These are phyloP conservation scores for Lathyrus sativus DNA, from an alignment of 306 rosid species.

Conservation along the genomic window DNA sequence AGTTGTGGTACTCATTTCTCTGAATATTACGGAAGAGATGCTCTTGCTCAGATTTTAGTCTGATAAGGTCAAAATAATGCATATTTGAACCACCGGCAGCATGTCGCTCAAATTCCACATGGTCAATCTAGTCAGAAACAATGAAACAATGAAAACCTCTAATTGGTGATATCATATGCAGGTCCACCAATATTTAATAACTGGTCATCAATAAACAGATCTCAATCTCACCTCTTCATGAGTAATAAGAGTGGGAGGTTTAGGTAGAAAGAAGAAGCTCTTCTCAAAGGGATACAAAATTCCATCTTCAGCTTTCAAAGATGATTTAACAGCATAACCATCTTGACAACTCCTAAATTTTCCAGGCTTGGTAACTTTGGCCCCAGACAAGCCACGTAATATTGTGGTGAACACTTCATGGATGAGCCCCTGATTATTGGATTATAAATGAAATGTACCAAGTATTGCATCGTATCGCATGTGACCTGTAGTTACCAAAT, in stretches of 20 bases:
- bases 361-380: conserved; percentile 95
- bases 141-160: conserved; percentile 43
- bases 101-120: conserved; percentile 95
- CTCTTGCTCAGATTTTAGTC: conserved; percentile 93
- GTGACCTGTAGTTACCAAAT: neutral
- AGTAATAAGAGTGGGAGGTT: conserved; percentile 95
- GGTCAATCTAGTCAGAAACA: conserved; percentile 64
- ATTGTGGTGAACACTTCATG: conserved; percentile 96
- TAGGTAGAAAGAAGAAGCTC: conserved; percentile 97
- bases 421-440: conserved; percentile 76
- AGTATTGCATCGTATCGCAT: conserved; percentile 20
- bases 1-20: conserved; percentile 88
- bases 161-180: conserved; percentile 20
- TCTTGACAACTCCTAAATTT: conserved; percentile 95
- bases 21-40: conserved; percentile 95
- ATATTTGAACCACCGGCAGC: conserved; percentile 95
- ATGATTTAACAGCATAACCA: conserved; percentile 97
- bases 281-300: conserved; percentile 95
- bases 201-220: conserved; percentile 23
- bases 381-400: conserved; percentile 85
- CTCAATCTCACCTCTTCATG: conserved; percentile 72
- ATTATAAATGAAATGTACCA: conserved; percentile 29
- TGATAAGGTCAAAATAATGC: conserved; percentile 95
- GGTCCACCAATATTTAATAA: conserved; percentile 26
- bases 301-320: conserved; percentile 99